These are phyloP conservation scores for Pinus tabuliformis DNA, from an alignment of 75 land plant genomes.

Conservation along the genomic window DNA sequence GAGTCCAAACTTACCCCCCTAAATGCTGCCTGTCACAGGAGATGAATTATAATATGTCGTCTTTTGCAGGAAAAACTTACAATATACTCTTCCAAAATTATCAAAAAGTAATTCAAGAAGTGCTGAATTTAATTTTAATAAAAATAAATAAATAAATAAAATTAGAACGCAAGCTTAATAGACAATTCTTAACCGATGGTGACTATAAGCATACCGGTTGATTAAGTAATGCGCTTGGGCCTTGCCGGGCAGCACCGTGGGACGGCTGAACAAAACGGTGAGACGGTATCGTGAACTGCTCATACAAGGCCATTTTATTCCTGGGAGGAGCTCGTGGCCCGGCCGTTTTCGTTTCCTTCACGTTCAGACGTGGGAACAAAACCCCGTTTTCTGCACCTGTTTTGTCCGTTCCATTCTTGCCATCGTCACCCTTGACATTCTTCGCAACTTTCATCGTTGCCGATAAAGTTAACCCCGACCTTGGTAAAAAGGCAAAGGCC, in stretches of 20 bases:
- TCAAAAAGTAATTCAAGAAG: no score
- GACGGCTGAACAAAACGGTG: slow-evolving; percentile 17
- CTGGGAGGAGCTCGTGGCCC: slow-evolving; percentile 95
- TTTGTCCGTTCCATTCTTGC: neutral
- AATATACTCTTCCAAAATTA: no score
- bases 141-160: no score
- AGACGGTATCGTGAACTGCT: slow-evolving; percentile 83
- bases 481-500: neutral
- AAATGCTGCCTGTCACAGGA: no score
- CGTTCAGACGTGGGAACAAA: slow-evolving; percentile 85
- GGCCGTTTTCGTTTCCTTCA: slow-evolving; percentile 64
- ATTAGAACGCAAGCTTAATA: no score
- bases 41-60: no score
- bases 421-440: neutral
- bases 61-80: no score
- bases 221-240: neutral
- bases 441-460: slow-evolving; percentile 5
- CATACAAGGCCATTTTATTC: slow-evolving; percentile 97
- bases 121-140: no score
- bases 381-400: slow-evolving; percentile 39
- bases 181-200: neutral
- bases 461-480: neutral
- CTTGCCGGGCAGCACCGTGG: neutral
- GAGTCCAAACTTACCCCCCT: no score
- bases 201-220: neutral